Evolutionary conservation across 2,329 filamentous ascomycete genomes (phyloP), one percentile per base, ranked within the genome.

Genomic region (Colletotrichum trifolii): DNA sequence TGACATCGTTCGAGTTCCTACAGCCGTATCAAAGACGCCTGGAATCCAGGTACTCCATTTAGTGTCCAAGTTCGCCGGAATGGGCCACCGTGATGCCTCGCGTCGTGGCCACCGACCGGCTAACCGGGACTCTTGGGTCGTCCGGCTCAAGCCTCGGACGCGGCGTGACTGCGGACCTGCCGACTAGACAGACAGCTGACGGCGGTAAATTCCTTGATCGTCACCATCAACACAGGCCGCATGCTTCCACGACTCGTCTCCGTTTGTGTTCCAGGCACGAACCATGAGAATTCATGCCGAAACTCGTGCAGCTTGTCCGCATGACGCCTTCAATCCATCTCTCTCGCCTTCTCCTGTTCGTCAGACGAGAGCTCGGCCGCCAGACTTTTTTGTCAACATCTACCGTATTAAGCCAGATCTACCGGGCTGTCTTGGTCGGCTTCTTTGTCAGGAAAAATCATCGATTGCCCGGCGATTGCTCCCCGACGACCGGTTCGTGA

Each of bases 381-480:
- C 12, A 7, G 11, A 48, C 17, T 8, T 25, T 39, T 36, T 39
- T 36, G 38, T 9, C 43, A 45, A 34, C 38, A 45, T 45, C 13
- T 8, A 38, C 50, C 58, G 43, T 17, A 56, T 42, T 17, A 11
- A 46, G 46, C 40, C 34, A 38, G 52, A 53, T 62, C 35, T n/a
- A 42, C 58, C 40, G 35, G 25, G 15, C 17, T 17, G 33, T 12
- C 8, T 34, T 49, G 8, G 38, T 33, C 12, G 45, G 8, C 17
- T 39, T 54, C 61, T 65, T 65, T 65, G 62, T 65, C 35, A n/a
- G 12, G 47, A 46, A 43, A 17, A 58, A 65, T 62, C 40, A 35
- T 48, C 10, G 15, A 42, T 9, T 17, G 15, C 43, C 39, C 45
- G 39, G n/a, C 25, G 3, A 46, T 34, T 8, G n/a, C 15, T 17